Conservation (phyloP, 2,329 filamentous ascomycete species). For the Colletotrichum siamense region DNA sequence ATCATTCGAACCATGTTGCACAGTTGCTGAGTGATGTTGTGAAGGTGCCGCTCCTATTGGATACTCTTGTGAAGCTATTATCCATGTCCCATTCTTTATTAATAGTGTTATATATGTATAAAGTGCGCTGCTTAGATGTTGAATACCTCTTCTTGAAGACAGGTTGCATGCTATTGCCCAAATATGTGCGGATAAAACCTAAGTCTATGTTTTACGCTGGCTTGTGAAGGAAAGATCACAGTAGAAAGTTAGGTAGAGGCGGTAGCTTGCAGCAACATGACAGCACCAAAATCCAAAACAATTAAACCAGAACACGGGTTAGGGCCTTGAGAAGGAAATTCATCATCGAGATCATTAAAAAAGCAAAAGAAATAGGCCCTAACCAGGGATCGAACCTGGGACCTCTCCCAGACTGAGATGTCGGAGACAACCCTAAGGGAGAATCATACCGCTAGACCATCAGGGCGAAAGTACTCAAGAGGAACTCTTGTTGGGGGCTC, state of each 20-base stretch:
- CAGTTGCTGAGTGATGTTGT: neutral
- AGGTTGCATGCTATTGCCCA: too few species aligned
- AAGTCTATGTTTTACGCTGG: too few species aligned
- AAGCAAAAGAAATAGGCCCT: neutral
- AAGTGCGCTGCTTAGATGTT: neutral
- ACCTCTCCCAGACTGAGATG: neutral
- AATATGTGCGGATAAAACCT: too few species aligned
- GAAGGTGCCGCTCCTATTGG: neutral
- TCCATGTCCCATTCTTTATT: neutral
- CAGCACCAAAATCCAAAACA: too few species aligned
- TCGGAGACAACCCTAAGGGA: neutral
- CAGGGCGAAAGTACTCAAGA: neutral
- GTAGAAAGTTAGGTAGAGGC: too few species aligned
- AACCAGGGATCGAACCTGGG: slow-evolving; percentile 11
- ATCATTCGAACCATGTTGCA: neutral
- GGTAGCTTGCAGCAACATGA: too few species aligned
- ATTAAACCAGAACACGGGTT: too few species aligned
- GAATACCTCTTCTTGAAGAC: too few species aligned
- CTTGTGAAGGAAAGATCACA: too few species aligned
- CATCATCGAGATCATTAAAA: neutral
- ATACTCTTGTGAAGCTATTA: fast-evolving
- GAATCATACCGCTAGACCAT: slow-evolving; percentile 13
- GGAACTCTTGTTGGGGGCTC: fast-evolving
- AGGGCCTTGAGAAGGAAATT: too few species aligned
- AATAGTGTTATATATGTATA: fast-evolving